These are phyloP conservation scores for Epithele typhae DNA, from an alignment of 768 basidiomycete genomes.

Conservation along the genomic window DNA sequence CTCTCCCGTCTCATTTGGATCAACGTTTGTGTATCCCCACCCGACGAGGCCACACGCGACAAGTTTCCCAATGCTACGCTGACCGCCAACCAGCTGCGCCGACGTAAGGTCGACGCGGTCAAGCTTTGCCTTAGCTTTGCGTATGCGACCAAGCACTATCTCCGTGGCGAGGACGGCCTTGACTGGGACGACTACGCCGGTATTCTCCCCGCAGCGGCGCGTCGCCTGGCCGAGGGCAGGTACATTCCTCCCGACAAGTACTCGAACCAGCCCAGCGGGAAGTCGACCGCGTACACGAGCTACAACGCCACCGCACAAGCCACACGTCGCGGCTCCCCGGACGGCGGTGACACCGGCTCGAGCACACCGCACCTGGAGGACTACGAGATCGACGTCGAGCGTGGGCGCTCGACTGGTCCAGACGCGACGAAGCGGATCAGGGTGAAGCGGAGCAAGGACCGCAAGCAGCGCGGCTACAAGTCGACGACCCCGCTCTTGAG, in stretches of 20 bases:
- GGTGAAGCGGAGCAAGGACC: conserved; percentile 65
- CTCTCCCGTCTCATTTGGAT: conserved; percentile 79
- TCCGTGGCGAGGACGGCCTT: conserved; percentile 78
- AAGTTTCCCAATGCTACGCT: conserved; percentile 45
- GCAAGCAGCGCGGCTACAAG: conserved; percentile 26
- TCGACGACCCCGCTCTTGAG: conserved; percentile 60
- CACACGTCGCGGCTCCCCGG: conserved; percentile 8
- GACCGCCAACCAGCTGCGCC: conserved; percentile 49
- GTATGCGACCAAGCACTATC: conserved; percentile 73
- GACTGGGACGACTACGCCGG: conserved; percentile 63
- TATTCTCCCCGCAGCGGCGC: conserved; percentile 61
- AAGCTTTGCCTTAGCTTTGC: conserved; percentile 68
- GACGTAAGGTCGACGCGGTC: conserved; percentile 66
- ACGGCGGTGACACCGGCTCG: background rate
- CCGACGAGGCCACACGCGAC: conserved; percentile 46
- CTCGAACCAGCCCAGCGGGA: background rate
- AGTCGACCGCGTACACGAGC: conserved; percentile 27
- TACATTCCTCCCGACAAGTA: conserved; percentile 13
- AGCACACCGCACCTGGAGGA: background rate
- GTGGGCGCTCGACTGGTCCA: conserved; percentile 2
- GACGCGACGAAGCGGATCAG: conserved; percentile 55
- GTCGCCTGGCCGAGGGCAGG: conserved; percentile 31
- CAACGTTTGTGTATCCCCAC: conserved; percentile 62
- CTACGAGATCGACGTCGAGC: conserved; percentile 6
- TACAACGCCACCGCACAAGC: conserved; percentile 34